phyloP scores from a whole-genome alignment of 345 rosid species.

The Linum trigynum region DNA sequence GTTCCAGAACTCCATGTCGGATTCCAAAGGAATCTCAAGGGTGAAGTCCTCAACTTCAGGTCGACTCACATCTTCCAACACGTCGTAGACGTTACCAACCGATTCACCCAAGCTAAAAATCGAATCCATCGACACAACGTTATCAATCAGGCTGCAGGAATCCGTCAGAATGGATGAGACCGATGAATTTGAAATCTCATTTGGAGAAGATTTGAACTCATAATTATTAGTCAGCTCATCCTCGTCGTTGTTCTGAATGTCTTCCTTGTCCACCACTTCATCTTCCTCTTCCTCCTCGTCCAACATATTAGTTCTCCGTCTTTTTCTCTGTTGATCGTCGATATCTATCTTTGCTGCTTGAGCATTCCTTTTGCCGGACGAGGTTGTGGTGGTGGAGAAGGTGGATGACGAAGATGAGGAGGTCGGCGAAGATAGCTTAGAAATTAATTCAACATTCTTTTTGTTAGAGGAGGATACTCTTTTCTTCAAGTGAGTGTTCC shows the following conservation, averaged over 20 bases:
- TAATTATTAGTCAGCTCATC: neutral
- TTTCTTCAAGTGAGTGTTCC: constrained; percentile 83
- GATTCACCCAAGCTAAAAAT: constrained; percentile 8
- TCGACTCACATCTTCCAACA: constrained; percentile 52
- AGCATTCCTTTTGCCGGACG: neutral
- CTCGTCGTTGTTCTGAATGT: too few relatives aligned
- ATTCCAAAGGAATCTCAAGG: constrained; percentile 40
- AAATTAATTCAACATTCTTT: constrained; percentile 5
- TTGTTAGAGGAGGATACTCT: constrained; percentile 17
- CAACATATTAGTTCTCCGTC: constrained; percentile 12
- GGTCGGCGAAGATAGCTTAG: constrained; percentile 17
- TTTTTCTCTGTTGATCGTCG: constrained; percentile 12
- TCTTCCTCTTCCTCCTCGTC: neutral
- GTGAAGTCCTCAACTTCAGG: constrained; percentile 22
- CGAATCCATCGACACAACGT: constrained; percentile 12
- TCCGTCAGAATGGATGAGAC: constrained; percentile 30
- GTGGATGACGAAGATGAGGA: constrained; percentile 25
- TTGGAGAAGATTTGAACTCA: neutral
- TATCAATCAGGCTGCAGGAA: constrained; percentile 13
- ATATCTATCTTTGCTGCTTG: neutral
- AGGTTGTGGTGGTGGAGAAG: constrained; percentile 20
- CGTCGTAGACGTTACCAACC: neutral
- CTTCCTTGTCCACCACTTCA: constrained; percentile 1
- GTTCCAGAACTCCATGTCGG: constrained; percentile 62
- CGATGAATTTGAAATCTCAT: constrained; percentile 27